Base-by-base conservation (phyloP, 2,329 filamentous ascomycete species). In the Clonostachys rosea region DNA sequence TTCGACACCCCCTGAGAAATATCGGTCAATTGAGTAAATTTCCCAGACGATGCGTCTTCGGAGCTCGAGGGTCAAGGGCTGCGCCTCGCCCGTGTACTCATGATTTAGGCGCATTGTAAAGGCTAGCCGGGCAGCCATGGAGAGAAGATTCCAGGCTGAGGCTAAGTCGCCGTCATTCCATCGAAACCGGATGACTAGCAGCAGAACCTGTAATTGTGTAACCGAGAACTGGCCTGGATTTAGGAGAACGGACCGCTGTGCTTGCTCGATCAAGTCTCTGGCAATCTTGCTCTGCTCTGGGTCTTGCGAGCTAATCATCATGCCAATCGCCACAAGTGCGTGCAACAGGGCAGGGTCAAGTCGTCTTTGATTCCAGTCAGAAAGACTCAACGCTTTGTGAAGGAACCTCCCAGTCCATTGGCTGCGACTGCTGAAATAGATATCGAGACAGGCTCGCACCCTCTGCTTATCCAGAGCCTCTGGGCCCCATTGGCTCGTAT, bases 51-150 rank as follows among this genome's bases (percentile, higher is more conserved):
- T 20, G 0, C 59, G 53, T 4, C 61, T 54, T 0, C 54, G 48
- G 8, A 47, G 52, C 9, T 63, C 60, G 34, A 60, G 55, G 1
- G 6, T 44, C 1, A 62, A 47, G 1, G 54, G 48, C 6, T 56
- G 52, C 1, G 49, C 44, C 0, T 50, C 40, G 1, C 51, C 50
- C 0, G 52, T 45, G 24, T 30, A 30, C 24, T 62, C 59, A 3
- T 61, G 57, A 16, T 62, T 62, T 0, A 62, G 47, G 0, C 57
- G 47, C 35, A 57, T 56, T 0, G 57, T 60, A 3, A 61, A 61
- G 0, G 54, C 56, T 2, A 60, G 49, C 3, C 59, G 49, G 0
- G 59, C 57, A 2, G 55, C 59, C 0, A 62, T 41, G 0, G 58
- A 55, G 0, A 60, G 44, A 0, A 62, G 40, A 1, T 56, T 53